Conservation (phyloP, 176 grass and related monocot genomes). For the bread wheat (Triticum aestivum) region IWGSC_CS_RefSeq_v2.1 NC_057805.1:365175641-365176140, state of each 20-base stretch:
- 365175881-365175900: no score
- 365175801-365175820: no score
- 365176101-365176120: conserved; percentile 89
- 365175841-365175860: background rate
- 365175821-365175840: background rate
- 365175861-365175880: no score
- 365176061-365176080: conserved; percentile 86
- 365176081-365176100: conserved; percentile 72
- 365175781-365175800: no score
- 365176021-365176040: conserved; percentile 51
- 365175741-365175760: no score
- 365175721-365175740: no score
- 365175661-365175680: background rate
- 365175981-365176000: no score
- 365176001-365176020: background rate
- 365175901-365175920: no score
- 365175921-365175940: background rate
- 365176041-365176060: conserved; percentile 56
- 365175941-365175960: background rate
- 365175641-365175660: background rate
- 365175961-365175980: background rate
- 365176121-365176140: conserved; percentile 1
- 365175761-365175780: no score
- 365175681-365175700: background rate
- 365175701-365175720: no score